phyloP scores from a whole-genome alignment of 345 rosid genomes.

The Hibiscus mutabilis region DNA sequence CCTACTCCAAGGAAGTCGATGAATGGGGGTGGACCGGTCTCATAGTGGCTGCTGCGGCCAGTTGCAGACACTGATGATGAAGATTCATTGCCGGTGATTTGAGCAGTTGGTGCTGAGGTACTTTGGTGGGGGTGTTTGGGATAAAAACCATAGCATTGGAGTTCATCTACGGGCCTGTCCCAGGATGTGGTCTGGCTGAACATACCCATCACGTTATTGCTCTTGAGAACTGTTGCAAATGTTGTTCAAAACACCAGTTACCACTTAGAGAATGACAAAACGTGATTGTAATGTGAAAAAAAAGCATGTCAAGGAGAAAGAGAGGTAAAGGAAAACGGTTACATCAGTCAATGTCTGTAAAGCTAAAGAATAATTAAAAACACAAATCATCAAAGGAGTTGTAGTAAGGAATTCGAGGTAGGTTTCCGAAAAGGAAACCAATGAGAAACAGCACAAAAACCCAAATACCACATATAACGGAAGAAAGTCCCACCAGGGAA shows the following conservation, averaged over 20 bases:
- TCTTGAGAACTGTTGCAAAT: constrained; percentile 29
- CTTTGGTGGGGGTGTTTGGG: background rate
- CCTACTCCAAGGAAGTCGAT: constrained; percentile 80
- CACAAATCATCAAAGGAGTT: constrained; percentile 1
- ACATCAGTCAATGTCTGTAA: constrained; percentile 14
- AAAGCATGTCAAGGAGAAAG: background rate
- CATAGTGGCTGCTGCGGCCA: constrained; percentile 20
- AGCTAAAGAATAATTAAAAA: constrained; percentile 11
- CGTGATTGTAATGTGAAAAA: background rate
- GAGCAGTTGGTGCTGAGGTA: background rate
- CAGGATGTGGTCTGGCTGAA: constrained; percentile 30
- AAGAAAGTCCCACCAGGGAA: constrained; percentile 20
- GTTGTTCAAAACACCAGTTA: background rate
- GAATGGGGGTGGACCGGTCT: constrained; percentile 39
- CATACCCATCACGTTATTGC: constrained; percentile 34
- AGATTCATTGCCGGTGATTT: constrained; percentile 23
- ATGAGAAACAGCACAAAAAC: constrained; percentile 20
- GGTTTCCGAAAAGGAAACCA: constrained; percentile 6
- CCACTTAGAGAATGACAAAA: background rate
- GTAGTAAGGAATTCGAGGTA: background rate
- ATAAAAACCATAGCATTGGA: constrained; percentile 17
- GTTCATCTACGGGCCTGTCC: constrained; percentile 31
- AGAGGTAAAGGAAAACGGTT: constrained; percentile 9
- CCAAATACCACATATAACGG: constrained; percentile 2
- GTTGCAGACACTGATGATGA: constrained; percentile 16